Conservation (phyloP, 441 rosid genomes). For the Erodium texanum region DNA sequence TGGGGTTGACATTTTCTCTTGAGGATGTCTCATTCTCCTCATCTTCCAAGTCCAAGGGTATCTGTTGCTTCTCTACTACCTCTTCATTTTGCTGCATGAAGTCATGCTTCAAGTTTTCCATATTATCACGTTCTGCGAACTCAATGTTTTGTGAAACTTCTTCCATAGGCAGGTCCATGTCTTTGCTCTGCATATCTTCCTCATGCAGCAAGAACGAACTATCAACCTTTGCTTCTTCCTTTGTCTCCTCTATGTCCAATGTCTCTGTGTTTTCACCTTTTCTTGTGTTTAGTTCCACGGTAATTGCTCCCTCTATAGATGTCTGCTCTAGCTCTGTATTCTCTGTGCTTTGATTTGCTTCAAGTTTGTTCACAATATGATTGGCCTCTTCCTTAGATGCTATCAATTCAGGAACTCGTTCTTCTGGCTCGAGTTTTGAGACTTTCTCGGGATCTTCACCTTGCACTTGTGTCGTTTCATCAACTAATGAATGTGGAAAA, state of each 20-base stretch:
- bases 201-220: slow-evolving; percentile 13
- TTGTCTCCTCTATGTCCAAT: slow-evolving; percentile 16
- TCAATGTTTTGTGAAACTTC: background rate
- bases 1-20: slow-evolving; percentile 15
- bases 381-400: slow-evolving; percentile 16
- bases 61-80: background rate
- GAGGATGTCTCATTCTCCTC: slow-evolving; percentile 5
- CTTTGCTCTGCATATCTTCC: slow-evolving; percentile 14
- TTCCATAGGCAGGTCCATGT: background rate
- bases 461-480: slow-evolving; percentile 19
- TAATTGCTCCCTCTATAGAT: slow-evolving; percentile 9
- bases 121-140: background rate
- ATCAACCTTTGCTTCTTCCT: slow-evolving; percentile 14
- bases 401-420: slow-evolving; percentile 20
- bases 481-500: background rate
- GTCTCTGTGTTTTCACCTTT: slow-evolving; percentile 17
- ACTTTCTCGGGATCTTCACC: slow-evolving; percentile 5
- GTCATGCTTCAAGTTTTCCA: background rate
- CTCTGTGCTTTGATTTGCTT: slow-evolving; percentile 16
- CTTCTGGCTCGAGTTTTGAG: slow-evolving; percentile 21
- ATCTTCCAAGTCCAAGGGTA: background rate
- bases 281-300: slow-evolving; percentile 18
- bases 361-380: slow-evolving; percentile 18
- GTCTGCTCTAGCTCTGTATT: slow-evolving; percentile 14
- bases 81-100: background rate